Percentiles rank a stretch among this genome's conserved stretches.
phyloP scores from a whole-genome alignment of 345 rosid species.

The Linum usitatissimum region DNA sequence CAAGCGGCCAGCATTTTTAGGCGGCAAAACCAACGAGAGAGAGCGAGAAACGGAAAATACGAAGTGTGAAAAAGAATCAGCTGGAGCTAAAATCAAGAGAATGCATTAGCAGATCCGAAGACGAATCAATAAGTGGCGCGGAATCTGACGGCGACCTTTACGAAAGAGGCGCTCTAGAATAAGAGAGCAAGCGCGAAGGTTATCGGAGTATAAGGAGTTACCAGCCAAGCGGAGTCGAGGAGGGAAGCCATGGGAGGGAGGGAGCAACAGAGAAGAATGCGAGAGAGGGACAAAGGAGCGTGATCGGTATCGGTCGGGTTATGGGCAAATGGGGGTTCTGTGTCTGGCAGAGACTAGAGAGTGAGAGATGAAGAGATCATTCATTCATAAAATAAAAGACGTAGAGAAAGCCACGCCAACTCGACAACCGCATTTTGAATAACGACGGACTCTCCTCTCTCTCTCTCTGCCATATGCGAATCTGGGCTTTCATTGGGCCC shows the following conservation, averaged over 20 bases:
- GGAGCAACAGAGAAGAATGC: conserved; percentile 8
- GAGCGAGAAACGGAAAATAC: background rate
- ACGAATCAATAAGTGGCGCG: background rate
- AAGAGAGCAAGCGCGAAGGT: background rate
- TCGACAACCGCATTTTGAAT: background rate
- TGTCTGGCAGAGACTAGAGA: conserved; percentile 1
- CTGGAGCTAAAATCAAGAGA: conserved; percentile 7
- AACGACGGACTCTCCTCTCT: too few relatives aligned
- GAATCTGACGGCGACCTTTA: background rate
- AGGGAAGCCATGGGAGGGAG: conserved; percentile 48
- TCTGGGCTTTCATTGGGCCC: too few relatives aligned
- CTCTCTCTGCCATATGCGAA: too few relatives aligned
- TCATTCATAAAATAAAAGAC: background rate
- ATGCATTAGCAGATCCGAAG: conserved; percentile 8
- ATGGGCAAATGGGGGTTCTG: background rate
- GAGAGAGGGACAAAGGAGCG: conserved; percentile 10
- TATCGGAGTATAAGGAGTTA: conserved; percentile 14
- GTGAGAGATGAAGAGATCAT: background rate
- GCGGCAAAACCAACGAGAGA: background rate
- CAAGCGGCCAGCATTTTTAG: background rate
- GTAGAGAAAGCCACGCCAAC: background rate
- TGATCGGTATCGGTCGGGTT: background rate
- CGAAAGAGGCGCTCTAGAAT: background rate
- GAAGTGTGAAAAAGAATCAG: background rate
- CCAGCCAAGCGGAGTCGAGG: conserved; percentile 81